Base-by-base conservation (phyloP, 805 yeast genomes). In the Scheffersomyces amazonensis region DNA sequence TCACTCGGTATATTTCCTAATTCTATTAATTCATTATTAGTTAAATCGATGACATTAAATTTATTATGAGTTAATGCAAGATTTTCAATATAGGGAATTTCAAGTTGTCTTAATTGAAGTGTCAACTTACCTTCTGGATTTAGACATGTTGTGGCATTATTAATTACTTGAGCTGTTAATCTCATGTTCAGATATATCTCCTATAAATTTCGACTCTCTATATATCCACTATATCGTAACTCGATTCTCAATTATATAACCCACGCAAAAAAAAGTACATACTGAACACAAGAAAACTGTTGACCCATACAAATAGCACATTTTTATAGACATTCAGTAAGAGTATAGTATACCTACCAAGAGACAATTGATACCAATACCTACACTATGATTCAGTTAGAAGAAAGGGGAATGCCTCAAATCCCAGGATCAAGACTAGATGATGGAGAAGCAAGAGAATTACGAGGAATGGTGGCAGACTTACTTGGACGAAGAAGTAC, bases 371-470 rank as follows among this genome's bases (percentile, higher is more conserved):
- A n/a, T n/a, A n/a, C n/a, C n/a, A n/a, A n/a, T n/a, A n/a, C n/a
- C n/a, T n/a, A n/a, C 17, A 27, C 36, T 20, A 64, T 62, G 70
- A 56, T 69, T 37, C 65, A 63, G 35, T 50, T 69, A 38, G 62
- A 62, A 34, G 70, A 66, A 30, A 60, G 81, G 54, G 79, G 75
- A 23, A 81, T 88, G 47, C 97, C 97, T 3, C 80, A 73, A 31
- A 84, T 91, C 24, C 97, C 97, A 1, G 99, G 99, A 17, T 78
- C 76, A 12, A 67, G 73, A 37, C 87, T 89, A 46, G 85, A 91
- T 2, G 82, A 80, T 1, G 78, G 78, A 36, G 85, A 86, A 16
- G 78, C 84, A 0, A 75, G 73, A 18, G 88, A 78, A 40, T 71
- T 91, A 37, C 78, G 81, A 53, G 71, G 70, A 36, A 80, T 81